Percentiles rank a stretch among this genome's conserved stretches.
phyloP scores from a whole-genome alignment of 2,329 filamentous ascomycete species.

The Pestalotiopsis sp. region DNA sequence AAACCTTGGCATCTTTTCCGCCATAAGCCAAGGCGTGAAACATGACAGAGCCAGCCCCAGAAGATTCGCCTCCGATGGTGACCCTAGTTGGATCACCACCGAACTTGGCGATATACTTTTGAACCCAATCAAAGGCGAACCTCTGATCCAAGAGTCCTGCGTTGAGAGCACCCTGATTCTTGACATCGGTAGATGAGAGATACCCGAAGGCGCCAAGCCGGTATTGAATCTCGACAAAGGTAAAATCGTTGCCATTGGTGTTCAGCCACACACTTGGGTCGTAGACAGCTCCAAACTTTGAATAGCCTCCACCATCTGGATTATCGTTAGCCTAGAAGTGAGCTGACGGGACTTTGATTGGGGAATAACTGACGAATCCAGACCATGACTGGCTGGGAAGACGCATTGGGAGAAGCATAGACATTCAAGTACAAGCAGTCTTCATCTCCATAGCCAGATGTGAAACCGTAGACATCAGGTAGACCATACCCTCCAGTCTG shows the following conservation, averaged over 20 bases:
- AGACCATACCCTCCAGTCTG: slow-evolving; percentile 26
- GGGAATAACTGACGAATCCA: slow-evolving; percentile 39
- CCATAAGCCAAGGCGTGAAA: slow-evolving; percentile 49
- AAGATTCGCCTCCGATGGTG: slow-evolving; percentile 53
- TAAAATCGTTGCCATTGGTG: slow-evolving; percentile 39
- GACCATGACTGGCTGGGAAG: slow-evolving; percentile 42
- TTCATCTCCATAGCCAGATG: slow-evolving; percentile 37
- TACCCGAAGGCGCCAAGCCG: slow-evolving; percentile 14
- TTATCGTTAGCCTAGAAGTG: slow-evolving; percentile 14
- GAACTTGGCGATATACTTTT: slow-evolving; percentile 50
- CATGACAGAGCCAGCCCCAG: slow-evolving; percentile 51
- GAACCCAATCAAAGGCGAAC: slow-evolving; percentile 53
- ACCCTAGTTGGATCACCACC: slow-evolving; percentile 53
- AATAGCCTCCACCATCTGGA: slow-evolving; percentile 46
- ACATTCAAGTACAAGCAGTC: slow-evolving; percentile 51
- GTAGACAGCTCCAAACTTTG: slow-evolving; percentile 17
- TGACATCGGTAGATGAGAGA: background rate
- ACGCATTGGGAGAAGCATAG: slow-evolving; percentile 35
- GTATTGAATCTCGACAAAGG: slow-evolving; percentile 44
- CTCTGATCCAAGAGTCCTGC: slow-evolving; percentile 20
- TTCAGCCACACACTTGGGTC: slow-evolving; percentile 29
- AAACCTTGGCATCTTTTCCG: slow-evolving; percentile 44
- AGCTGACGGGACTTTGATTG: background rate
- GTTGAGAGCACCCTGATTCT: background rate
- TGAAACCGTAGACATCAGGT: slow-evolving; percentile 13